A percentile compares a stretch with the other conserved stretches of the same genome.
Conservation (phyloP, 108 stramenopile genomes). For the Conticribra guillardii region DNA sequence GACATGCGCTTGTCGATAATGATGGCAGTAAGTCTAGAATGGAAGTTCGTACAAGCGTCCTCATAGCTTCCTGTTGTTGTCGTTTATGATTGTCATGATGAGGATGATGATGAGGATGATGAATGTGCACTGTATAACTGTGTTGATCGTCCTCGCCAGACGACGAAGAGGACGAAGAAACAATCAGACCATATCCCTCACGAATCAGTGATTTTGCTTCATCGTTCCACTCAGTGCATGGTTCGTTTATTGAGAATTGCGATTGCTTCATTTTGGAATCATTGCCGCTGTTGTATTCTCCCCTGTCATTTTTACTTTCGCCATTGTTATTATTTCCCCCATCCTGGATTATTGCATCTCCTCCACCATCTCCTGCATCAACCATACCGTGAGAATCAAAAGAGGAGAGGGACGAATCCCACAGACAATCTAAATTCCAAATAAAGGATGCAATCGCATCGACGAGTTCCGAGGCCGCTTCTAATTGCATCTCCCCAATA, state of each 20-base stretch:
- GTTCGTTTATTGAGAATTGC: not conserved
- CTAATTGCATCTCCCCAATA: conserved; percentile 9
- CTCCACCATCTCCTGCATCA: too few species aligned
- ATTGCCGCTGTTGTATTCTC: not conserved
- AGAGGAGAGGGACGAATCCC: too few species aligned
- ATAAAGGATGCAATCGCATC: conserved; percentile 16
- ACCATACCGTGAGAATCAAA: too few species aligned
- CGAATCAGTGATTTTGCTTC: conserved; percentile 34
- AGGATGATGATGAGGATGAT: too few species aligned
- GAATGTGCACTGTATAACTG: too few species aligned
- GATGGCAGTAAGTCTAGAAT: conserved; percentile 36
- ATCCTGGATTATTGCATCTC: too few species aligned
- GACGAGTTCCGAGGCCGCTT: conserved; percentile 19
- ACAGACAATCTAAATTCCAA: conserved; percentile 33
- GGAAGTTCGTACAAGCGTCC: conserved; percentile 22
- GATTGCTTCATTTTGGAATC: not conserved
- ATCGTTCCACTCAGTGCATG: conserved; percentile 26
- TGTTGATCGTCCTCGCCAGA: too few species aligned
- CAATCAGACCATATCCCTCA: conserved; percentile 27
- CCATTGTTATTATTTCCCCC: not conserved
- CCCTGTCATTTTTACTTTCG: not conserved
- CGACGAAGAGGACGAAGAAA: not conserved
- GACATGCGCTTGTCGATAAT: conserved; percentile 20
- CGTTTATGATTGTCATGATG: not conserved
- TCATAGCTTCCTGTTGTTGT: conserved; percentile 21